Percentiles rank a stretch among this genome's conserved stretches.
phyloP scores from a whole-genome alignment of 140 eudicot species.

The Flaveria floridana region DNA sequence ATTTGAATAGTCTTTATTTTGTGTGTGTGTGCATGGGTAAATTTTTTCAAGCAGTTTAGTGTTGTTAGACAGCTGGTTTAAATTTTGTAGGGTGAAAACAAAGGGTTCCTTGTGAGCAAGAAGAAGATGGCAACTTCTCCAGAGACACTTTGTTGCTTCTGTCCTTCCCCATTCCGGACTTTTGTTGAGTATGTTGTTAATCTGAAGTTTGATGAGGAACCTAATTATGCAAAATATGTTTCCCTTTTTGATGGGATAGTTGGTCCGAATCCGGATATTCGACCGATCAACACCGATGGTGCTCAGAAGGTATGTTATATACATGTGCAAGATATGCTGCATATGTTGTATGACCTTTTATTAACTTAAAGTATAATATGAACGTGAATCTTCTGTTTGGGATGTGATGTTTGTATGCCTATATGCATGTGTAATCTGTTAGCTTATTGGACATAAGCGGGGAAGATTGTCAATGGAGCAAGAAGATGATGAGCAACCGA shows the following conservation, averaged over 20 bases:
- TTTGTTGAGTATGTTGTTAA: constrained; percentile 79
- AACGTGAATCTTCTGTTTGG: background rate
- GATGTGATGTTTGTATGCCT: constrained; percentile 13
- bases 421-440: constrained; percentile 17
- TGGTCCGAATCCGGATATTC: constrained; percentile 79
- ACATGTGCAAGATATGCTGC: background rate
- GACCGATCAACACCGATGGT: constrained; percentile 87
- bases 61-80: constrained; percentile 25
- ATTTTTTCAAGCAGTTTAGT: constrained; percentile 1
- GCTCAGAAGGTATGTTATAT: constrained; percentile 69
- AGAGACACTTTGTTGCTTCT: constrained; percentile 68
- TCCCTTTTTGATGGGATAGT: constrained; percentile 83
- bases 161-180: constrained; percentile 72
- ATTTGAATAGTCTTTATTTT: background rate
- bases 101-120: constrained; percentile 85
- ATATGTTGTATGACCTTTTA: background rate
- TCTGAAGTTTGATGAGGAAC: constrained; percentile 82
- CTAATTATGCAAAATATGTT: constrained; percentile 74
- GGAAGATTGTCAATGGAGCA: constrained; percentile 65
- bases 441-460: constrained; percentile 86
- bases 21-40: background rate
- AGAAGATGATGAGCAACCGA: constrained; percentile 76
- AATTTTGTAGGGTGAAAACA: constrained; percentile 67
- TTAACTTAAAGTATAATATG: background rate
- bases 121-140: constrained; percentile 97